Evolutionary conservation across 306 rosid species (phyloP).

Genomic region (Dryas alaskensis): DNA sequence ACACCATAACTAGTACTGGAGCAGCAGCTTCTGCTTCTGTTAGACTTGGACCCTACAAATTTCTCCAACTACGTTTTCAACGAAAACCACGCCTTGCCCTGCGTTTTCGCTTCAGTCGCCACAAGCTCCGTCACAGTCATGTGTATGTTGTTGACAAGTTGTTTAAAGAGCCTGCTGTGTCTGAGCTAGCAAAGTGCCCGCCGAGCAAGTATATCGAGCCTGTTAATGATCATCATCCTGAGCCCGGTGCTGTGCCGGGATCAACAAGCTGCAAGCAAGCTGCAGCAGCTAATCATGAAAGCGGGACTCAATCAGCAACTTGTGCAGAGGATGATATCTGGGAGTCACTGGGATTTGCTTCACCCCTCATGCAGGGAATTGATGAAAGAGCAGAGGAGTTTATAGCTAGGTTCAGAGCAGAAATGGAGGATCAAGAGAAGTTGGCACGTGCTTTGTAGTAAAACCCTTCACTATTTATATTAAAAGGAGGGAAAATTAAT

Average conservation of each 20-base stretch:
- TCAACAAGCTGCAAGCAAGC: neutral
- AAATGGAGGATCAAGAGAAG: conserved; percentile 55
- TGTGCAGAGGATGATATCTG: conserved; percentile 46
- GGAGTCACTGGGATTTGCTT: conserved; percentile 63
- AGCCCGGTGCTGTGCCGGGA: too few species aligned
- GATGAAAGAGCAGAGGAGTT: conserved; percentile 72
- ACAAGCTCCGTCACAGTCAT: neutral
- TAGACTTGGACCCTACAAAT: conserved; percentile 14
- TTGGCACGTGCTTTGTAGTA: conserved; percentile 29
- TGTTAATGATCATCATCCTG: neutral
- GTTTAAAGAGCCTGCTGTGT: conserved; percentile 43
- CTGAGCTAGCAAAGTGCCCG: conserved; percentile 9
- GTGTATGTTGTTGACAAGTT: conserved; percentile 62
- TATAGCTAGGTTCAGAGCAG: conserved; percentile 48
- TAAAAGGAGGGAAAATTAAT: too few species aligned
- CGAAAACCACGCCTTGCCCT: conserved; percentile 20
- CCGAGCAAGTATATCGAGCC: neutral
- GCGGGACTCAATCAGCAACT: neutral
- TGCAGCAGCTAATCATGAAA: conserved; percentile 6
- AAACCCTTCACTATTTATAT: neutral
- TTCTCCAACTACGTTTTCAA: conserved; percentile 24
- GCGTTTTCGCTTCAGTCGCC: neutral
- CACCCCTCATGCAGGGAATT: conserved; percentile 60
- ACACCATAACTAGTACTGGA: neutral
- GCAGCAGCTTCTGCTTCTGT: neutral